Base-by-base conservation (phyloP, 768 basidiomycete species). In the Brasilioporus rufonigricans region DNA sequence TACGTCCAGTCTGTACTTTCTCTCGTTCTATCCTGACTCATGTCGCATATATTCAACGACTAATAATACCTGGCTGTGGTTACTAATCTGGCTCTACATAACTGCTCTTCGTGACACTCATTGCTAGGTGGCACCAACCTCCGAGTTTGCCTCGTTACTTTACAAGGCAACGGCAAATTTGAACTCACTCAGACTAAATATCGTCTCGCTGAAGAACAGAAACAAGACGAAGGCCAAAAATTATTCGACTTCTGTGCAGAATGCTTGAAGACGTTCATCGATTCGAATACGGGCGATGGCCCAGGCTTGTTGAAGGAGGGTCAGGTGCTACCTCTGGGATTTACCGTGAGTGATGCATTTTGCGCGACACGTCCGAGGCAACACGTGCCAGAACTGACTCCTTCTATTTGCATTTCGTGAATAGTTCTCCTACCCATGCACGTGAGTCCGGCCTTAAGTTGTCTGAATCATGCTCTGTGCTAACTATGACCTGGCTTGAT, bases 141-240 rank as follows among this genome's bases (percentile, higher is more conserved):
- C n/a, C 93, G 97, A 41, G 97, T 98, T 41, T 99, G 97, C 74
- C 87, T 97, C 41, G 96, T 99, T 47, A 90, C 86, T 27, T 77
- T 99, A 2, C 85, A 89, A 61, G 97, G 97, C 24, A 81, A 86
- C 11, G 96, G 97, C 55, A 95, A 96, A 76, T 99, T 98, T 70
- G 94, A 98, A 74, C 89, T 99, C 62, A 93, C 94, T 0, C 96
- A 98, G 69, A 89, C 94, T 33, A 99, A 99, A 73, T 98, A 98
- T 73, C 89, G 95, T 48, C 82, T 99, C 43, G 86, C 91, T 1
- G 97, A 99, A 67, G 97, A 98, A 65, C 97, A 98, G 71, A 99
- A 99, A 72, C 93, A 97, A 55, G 92, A 91, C 8, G 93, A 98
- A n/a, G 97, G 95, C 7, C 87, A 93, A 68, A 87, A 87, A 56